Evolutionary conservation across 176 grass and related monocot genomes (phyloP), one percentile per base, ranked within the genome.

Genomic region (Lolium rigidum): DNA sequence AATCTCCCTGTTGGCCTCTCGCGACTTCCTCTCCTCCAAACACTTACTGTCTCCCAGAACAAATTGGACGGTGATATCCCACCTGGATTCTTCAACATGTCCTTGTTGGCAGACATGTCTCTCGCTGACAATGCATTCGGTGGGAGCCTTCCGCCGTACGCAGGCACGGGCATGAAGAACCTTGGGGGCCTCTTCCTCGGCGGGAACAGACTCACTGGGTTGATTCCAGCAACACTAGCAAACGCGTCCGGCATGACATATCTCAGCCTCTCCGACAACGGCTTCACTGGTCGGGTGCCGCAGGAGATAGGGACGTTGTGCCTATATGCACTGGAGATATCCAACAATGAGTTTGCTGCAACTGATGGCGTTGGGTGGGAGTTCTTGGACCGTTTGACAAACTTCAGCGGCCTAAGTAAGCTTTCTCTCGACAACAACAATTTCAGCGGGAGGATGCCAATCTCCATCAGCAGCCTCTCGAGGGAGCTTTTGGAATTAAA

Each of bases 211-310:
- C 63, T 66, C 1, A 66, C 26, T 12, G 63, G 84, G 4, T 5
- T 31, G 1, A 90, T 86, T 52, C 83, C 88, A 2, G 22, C 63
- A 3, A 65, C 69, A 1, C 89, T 90, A 3, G 44, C 74, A 7
- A 90, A 90, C 8, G 69, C 64, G 54, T 56, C 88, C 0, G 2
- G 10, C 3, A 10, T 90, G 73, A 20, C 5, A 2, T 9, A 8
- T 1, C 80, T 90, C 6, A 85, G 82, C 80, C 74, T 90, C 26
- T 3, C 74, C 22, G 39, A 38, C 37, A 90, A 87, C 50, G 87
- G 52, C 64, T 85, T 90, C 64, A 73, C 56, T 0, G 89, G 84
- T 0, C 41, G 5, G 1, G 70, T 90, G 31, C 84, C 89, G 0
- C 12, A 64, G 0, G 74, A 87, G 65, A 74, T 87, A 7, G 84